Evolutionary conservation across 768 basidiomycete species (phyloP), one percentile per base, ranked within the genome.

Genomic region (Crucibulum laeve): DNA sequence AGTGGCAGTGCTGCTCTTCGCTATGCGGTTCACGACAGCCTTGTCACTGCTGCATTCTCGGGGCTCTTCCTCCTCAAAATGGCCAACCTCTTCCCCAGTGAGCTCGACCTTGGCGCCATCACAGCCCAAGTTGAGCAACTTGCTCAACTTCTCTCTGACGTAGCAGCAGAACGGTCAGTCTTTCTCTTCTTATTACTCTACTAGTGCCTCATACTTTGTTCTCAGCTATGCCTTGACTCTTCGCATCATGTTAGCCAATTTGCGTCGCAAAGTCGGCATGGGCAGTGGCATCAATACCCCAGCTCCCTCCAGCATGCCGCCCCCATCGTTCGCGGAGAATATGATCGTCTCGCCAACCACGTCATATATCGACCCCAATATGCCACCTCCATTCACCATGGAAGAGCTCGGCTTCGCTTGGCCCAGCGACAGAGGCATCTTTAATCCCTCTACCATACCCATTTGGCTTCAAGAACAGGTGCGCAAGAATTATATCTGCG

Each of bases 21-120:
- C 40, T 94, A 94, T 61, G 90, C 93, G 1, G 90, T 94, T 13
- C 93, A 95, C 58, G 92, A 95, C 62, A 87, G 82, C 53, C 82
- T 95, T 45, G 91, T 93, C 44, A 93, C 87, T 2, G 86, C 90
- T 26, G 87, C 91, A 6, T 94, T 95, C 64, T 89, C 90, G 13
- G 91, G 88, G 6, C 74, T 95, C 17, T 95, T 93, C 70, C 70
- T 94, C 19, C 76, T 95, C 45, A 95, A 95, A 68, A 92, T 95
- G 85, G 92, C 92, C 44, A 89, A 85, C 56, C 77, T 96, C 24
- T 96, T 94, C 71, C 91, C 91, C 0, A 68, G 80, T 11, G 89
- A 92, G 54, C 68, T 94, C 38, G 88, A 94, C 57, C 66, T 94
- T 22, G 73, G 67, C 14, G 74, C 76, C 6, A 90, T 94, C 58